A percentile compares a stretch with the other conserved stretches of the same genome.
These are phyloP conservation scores for Flammula alnicola DNA, from an alignment of 1,284 basidiomycete species.

Conservation along the genomic window DNA sequence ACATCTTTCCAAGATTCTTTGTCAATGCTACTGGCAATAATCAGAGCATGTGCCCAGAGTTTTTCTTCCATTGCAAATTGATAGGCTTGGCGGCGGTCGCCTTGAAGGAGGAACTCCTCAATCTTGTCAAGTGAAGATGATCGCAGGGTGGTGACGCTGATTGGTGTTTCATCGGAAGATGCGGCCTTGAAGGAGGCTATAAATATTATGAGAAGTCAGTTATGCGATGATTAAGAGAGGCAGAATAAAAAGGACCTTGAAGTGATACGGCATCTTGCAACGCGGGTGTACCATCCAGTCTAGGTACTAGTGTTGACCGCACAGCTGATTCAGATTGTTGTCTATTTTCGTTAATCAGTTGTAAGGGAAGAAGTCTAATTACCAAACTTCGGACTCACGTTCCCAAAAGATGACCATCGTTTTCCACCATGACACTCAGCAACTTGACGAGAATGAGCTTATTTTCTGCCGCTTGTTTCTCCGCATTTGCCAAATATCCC, in stretches of 20 bases:
- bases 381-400: constrained; percentile 65
- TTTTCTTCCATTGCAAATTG: constrained; percentile 87
- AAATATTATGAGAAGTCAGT: constrained; percentile 5
- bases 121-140: constrained; percentile 77
- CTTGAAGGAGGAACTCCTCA: constrained; percentile 78
- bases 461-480: constrained; percentile 71
- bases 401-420: constrained; percentile 85
- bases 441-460: constrained; percentile 79
- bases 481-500: constrained; percentile 66
- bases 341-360: constrained; percentile 44
- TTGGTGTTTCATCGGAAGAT: constrained; percentile 42
- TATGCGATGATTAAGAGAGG: not conserved
- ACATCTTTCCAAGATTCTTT: constrained; percentile 93
- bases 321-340: constrained; percentile 69
- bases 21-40: constrained; percentile 93
- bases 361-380: not conserved
- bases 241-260: constrained; percentile 20
- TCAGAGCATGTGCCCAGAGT: constrained; percentile 95
- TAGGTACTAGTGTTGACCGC: constrained; percentile 65
- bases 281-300: constrained; percentile 37
- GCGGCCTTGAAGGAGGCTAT: constrained; percentile 23
- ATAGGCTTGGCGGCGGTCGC: constrained; percentile 88
- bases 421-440: constrained; percentile 80
- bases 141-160: constrained; percentile 56
- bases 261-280: constrained; percentile 26